phyloP scores from a whole-genome alignment of 2,329 filamentous ascomycete genomes.

The Blastomyces gilchristii region DNA sequence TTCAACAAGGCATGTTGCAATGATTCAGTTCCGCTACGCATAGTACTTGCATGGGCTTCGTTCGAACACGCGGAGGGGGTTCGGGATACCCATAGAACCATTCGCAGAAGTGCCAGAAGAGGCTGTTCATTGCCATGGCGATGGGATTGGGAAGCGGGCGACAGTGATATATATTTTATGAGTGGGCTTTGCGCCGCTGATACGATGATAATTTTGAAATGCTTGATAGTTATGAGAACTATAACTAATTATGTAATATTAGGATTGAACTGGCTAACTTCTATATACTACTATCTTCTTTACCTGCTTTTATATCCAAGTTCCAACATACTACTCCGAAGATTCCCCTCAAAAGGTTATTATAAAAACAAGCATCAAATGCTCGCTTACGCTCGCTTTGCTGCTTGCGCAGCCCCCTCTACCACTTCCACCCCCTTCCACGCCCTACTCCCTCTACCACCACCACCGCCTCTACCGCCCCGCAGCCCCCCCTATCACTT shows the following conservation, averaged over 20 bases:
- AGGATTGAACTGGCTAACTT: neutral
- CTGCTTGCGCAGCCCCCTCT: no score
- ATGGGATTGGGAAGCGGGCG: neutral
- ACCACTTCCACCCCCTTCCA: no score
- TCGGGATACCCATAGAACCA: conserved; percentile 9
- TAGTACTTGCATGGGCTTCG: conserved; percentile 17
- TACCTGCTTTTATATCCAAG: no score
- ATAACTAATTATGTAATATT: neutral
- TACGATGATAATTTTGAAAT: neutral
- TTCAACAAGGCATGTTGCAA: conserved; percentile 16
- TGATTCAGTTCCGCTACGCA: conserved; percentile 19
- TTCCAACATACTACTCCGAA: no score
- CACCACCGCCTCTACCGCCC: no score
- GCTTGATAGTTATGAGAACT: neutral
- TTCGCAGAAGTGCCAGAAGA: conserved; percentile 5
- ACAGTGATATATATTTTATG: neutral
- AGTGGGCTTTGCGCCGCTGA: no score
- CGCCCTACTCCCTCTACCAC: no score
- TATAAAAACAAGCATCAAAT: no score
- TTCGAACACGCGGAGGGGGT: conserved; percentile 12
- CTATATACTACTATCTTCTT: no score
- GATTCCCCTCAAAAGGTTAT: no score
- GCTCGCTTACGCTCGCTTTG: no score
- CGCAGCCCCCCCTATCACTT: no score
- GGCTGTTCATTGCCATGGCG: neutral